Conservation (phyloP, 768 basidiomycete species). For the Rhodotorula sphaerocarpa region DNA sequence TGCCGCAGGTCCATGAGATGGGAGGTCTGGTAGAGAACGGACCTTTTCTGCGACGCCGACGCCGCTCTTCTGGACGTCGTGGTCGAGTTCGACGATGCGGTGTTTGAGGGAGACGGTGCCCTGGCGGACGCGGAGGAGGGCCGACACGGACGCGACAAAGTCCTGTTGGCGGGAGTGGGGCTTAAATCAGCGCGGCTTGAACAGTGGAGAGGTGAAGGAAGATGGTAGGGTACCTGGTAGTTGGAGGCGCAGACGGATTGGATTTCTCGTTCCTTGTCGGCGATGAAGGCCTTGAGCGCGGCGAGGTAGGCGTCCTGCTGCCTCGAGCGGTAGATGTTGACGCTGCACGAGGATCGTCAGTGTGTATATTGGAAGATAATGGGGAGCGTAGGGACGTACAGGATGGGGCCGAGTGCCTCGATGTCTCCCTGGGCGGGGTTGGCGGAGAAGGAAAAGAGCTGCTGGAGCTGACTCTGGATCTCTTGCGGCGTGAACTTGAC, state of each 20-base stretch:
- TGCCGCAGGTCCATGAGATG: neutral
- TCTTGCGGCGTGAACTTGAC: slow-evolving; percentile 63
- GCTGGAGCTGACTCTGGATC: slow-evolving; percentile 78
- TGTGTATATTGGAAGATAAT: no score
- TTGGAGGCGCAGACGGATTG: slow-evolving; percentile 92
- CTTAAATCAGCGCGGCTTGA: no score
- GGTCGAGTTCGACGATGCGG: slow-evolving; percentile 79
- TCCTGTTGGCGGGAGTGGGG: slow-evolving; percentile 47
- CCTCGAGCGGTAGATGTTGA: slow-evolving; percentile 33
- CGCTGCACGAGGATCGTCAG: neutral
- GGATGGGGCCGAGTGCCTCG: slow-evolving; percentile 31
- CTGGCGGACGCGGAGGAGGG: slow-evolving; percentile 86
- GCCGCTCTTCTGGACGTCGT: slow-evolving; percentile 79
- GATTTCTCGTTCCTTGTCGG: slow-evolving; percentile 91
- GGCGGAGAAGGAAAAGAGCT: slow-evolving; percentile 33
- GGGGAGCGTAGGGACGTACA: neutral
- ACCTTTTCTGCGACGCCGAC: slow-evolving; percentile 75
- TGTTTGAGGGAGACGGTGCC: slow-evolving; percentile 91
- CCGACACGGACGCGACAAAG: slow-evolving; percentile 94
- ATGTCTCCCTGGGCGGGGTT: slow-evolving; percentile 12
- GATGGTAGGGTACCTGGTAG: slow-evolving; percentile 53
- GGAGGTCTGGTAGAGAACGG: neutral
- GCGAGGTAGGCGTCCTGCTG: slow-evolving; percentile 72
- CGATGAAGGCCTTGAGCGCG: slow-evolving; percentile 74
- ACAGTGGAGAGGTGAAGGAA: neutral